phyloP scores from a whole-genome alignment of 148 eudicot genomes.

The Tetragonia tetragonoides region DNA sequence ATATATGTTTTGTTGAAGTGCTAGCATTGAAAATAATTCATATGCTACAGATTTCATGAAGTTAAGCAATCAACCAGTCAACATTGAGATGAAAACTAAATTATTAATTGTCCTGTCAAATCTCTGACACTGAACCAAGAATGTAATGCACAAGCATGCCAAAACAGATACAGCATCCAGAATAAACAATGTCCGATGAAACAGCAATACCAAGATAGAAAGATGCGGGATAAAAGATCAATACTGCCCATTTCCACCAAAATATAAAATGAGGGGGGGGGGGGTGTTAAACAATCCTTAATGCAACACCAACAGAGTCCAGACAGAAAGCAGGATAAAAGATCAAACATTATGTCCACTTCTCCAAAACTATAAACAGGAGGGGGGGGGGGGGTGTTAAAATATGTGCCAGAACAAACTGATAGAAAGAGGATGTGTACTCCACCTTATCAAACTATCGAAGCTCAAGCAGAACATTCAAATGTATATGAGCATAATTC shows the following conservation, averaged over 20 bases:
- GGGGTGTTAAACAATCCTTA: too few species aligned
- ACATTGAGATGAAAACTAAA: neutral
- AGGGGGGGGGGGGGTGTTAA: too few species aligned
- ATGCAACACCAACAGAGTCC: too few species aligned
- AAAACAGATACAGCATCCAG: neutral
- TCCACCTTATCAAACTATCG: neutral
- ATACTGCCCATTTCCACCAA: neutral
- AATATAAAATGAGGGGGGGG: too few species aligned
- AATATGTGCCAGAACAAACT: neutral
- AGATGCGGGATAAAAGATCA: too few species aligned
- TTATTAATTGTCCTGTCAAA: neutral
- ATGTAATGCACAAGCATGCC: neutral
- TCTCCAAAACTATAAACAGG: too few species aligned
- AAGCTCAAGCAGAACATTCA: neutral
- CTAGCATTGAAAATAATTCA: neutral
- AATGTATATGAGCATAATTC: neutral
- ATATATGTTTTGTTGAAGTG: neutral
- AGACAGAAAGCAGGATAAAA: too few species aligned
- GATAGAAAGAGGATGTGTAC: neutral
- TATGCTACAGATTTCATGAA: neutral
- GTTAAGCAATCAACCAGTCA: neutral
- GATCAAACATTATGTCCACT: too few species aligned
- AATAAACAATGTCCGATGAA: neutral
- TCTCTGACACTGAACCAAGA: neutral
- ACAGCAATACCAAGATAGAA: too few species aligned